Conservation (phyloP, 1,284 basidiomycete species). For the Mycena citricolor region DNA sequence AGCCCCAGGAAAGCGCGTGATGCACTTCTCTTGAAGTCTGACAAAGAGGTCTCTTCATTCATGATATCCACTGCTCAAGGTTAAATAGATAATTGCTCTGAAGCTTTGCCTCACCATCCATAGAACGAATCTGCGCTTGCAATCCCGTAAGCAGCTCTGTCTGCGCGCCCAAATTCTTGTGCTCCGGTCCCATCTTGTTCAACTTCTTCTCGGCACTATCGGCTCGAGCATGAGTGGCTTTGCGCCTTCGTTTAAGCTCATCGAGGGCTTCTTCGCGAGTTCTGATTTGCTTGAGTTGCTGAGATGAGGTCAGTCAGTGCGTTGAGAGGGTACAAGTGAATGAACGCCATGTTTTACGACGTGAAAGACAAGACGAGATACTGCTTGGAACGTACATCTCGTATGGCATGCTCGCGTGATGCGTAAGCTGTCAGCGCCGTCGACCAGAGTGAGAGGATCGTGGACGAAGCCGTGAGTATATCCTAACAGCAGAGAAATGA, state of each 20-base stretch:
- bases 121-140: constrained; percentile 72
- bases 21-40: constrained; percentile 82
- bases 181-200: constrained; percentile 86
- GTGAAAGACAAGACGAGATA: neutral
- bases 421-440: constrained; percentile 74
- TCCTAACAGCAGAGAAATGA: constrained; percentile 57
- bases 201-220: constrained; percentile 91
- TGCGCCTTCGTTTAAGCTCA: constrained; percentile 71
- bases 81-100: neutral
- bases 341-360: neutral
- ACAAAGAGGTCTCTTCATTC: constrained; percentile 77
- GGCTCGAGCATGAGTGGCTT: constrained; percentile 68
- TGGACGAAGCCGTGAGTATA: constrained; percentile 70
- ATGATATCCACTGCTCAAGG: constrained; percentile 61
- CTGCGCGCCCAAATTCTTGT: constrained; percentile 82
- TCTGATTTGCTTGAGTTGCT: constrained; percentile 73
- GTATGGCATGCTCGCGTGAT: constrained; percentile 70
- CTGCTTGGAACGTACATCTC: constrained; percentile 39
- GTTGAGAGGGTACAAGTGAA: too few species aligned
- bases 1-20: constrained; percentile 75
- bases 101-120: constrained; percentile 68
- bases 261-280: constrained; percentile 85
- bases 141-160: constrained; percentile 75
- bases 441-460: constrained; percentile 70
- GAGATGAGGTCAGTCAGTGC: neutral